These are phyloP conservation scores for Copromyces sp. DNA, from an alignment of 495 filamentous ascomycete genomes.

Conservation along the genomic window DNA sequence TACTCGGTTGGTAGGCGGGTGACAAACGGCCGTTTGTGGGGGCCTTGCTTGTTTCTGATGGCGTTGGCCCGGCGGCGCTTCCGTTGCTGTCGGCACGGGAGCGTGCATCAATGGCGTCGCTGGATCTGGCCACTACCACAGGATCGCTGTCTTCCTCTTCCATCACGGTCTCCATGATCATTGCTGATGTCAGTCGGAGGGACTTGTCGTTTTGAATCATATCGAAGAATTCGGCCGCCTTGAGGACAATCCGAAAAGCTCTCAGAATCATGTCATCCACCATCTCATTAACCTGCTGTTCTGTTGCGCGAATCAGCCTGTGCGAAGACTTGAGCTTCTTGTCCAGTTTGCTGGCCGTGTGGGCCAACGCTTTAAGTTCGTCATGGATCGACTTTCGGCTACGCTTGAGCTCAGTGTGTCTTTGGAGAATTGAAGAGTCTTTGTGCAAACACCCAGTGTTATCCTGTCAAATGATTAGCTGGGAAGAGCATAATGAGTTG, in stretches of 20 bases:
- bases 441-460: slow-evolving; percentile 77
- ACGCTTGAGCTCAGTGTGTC: slow-evolving; percentile 64
- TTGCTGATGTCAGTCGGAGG: slow-evolving; percentile 38
- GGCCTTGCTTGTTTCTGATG: slow-evolving; percentile 20
- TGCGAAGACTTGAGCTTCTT: slow-evolving; percentile 35
- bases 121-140: slow-evolving; percentile 25
- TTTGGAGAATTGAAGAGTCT: slow-evolving; percentile 62
- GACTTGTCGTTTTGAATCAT: slow-evolving; percentile 63
- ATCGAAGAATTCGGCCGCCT: slow-evolving; percentile 87
- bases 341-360: slow-evolving; percentile 72
- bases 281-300: slow-evolving; percentile 59
- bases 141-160: slow-evolving; percentile 54
- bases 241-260: slow-evolving; percentile 87
- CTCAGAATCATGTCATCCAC: slow-evolving; percentile 88
- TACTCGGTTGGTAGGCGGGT: slow-evolving; percentile 22
- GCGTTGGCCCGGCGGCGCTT: slow-evolving; percentile 17
- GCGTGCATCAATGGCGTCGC: slow-evolving; percentile 25
- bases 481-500: slow-evolving; percentile 2
- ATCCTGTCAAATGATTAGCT: slow-evolving; percentile 46
- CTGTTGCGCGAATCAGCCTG: slow-evolving; percentile 25
- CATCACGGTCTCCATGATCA: slow-evolving; percentile 49
- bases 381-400: slow-evolving; percentile 78
- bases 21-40: slow-evolving; percentile 35
- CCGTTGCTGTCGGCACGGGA: slow-evolving; percentile 23
- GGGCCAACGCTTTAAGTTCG: slow-evolving; percentile 82